These are phyloP conservation scores for Suhomyces pyralidae DNA, from an alignment of 805 yeast species.

Conservation along the genomic window DNA sequence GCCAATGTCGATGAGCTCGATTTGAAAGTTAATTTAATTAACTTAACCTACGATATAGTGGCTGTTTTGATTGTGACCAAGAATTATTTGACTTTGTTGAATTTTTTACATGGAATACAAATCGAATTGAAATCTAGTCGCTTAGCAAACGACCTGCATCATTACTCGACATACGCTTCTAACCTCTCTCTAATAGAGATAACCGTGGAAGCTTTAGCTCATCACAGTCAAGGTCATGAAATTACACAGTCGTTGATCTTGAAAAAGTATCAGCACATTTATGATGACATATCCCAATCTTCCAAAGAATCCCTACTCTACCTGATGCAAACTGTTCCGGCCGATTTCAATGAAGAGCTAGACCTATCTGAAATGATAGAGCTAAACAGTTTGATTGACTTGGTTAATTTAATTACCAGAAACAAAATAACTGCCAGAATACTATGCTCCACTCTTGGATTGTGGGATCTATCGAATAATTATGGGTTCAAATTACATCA, in stretches of 20 bases:
- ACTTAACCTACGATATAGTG: slow-evolving; percentile 32
- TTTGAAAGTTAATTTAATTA: slow-evolving; percentile 20
- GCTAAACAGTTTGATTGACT: not conserved
- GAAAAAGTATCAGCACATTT: slow-evolving; percentile 1
- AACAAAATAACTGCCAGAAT: slow-evolving; percentile 28
- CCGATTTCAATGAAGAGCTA: slow-evolving; percentile 9
- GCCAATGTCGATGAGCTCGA: not conserved
- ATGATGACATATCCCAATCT: slow-evolving; percentile 3
- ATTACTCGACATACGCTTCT: slow-evolving; percentile 14
- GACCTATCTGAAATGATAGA: slow-evolving; percentile 1
- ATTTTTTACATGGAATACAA: slow-evolving; percentile 22
- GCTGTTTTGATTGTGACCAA: slow-evolving; percentile 29
- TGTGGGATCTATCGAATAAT: slow-evolving; percentile 33
- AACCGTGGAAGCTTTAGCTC: slow-evolving; percentile 9
- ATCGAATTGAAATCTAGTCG: slow-evolving; percentile 6
- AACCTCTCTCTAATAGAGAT: slow-evolving; percentile 20
- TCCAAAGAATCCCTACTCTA: slow-evolving; percentile 11
- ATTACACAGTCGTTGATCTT: not conserved
- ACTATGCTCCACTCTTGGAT: slow-evolving; percentile 32
- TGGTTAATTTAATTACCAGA: slow-evolving; percentile 14
- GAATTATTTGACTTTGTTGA: slow-evolving; percentile 25
- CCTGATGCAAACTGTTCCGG: slow-evolving; percentile 12
- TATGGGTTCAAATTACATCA: slow-evolving; percentile 4
- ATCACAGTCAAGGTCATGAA: not conserved
- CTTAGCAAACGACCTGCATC: not conserved